Evolutionary conservation across 495 filamentous ascomycete genomes (phyloP).

Genomic region (Hyaloscypha hepaticicola): DNA sequence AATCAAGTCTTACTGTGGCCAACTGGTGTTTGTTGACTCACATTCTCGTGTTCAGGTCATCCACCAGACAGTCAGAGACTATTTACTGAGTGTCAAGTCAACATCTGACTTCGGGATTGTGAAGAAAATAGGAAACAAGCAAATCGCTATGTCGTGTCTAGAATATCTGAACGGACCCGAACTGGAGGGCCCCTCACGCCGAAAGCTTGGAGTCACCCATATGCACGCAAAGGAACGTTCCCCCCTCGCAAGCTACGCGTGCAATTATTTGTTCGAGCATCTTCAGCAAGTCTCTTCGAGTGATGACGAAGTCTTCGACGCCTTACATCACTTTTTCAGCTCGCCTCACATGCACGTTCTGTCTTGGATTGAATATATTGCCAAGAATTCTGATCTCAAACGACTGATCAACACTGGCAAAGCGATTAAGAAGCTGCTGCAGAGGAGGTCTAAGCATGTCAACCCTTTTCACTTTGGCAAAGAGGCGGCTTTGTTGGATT

Average conservation of each 20-base stretch:
- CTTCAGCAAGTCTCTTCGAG: neutral
- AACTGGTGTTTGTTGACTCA: constrained; percentile 32
- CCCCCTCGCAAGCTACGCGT: neutral
- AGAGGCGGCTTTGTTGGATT: neutral
- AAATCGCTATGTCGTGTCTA: neutral
- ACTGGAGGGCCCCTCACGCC: too few species aligned
- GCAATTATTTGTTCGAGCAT: neutral
- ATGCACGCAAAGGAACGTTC: neutral
- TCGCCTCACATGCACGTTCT: neutral
- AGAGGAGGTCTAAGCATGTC: neutral
- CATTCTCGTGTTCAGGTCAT: neutral
- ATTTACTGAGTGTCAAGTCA: too few species aligned
- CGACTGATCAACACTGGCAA: neutral
- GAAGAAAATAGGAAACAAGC: neutral
- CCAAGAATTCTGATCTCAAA: neutral
- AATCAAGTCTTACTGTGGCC: constrained; percentile 34
- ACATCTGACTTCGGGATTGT: neutral
- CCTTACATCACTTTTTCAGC: neutral
- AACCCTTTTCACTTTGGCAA: neutral
- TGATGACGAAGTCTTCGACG: neutral
- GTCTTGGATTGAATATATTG: neutral
- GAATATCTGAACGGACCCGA: neutral
- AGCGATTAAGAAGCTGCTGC: neutral
- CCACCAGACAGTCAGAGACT: neutral
- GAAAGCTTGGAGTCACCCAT: neutral